Conservation (phyloP, 192 early-diverging fungal species). For the Coemansia sp. region DNA sequence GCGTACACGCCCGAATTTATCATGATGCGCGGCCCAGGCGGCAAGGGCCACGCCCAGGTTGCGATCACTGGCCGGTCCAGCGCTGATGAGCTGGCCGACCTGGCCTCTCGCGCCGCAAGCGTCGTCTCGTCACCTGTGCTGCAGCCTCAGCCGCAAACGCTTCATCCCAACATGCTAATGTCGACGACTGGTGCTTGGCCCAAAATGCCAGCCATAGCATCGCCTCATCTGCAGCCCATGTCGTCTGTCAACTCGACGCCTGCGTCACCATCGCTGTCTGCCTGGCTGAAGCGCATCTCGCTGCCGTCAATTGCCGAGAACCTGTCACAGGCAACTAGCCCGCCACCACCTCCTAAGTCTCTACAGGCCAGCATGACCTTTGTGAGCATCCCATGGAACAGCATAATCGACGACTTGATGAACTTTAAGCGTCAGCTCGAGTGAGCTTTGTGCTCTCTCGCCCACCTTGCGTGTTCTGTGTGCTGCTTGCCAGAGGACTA, state of each 20-base stretch:
- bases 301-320: slow-evolving; percentile 59
- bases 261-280: slow-evolving; percentile 54
- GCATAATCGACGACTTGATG: slow-evolving; percentile 66
- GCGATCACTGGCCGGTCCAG: slow-evolving; percentile 49
- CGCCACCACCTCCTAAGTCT: slow-evolving; percentile 66
- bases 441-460: slow-evolving; percentile 14
- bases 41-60: slow-evolving; percentile 89
- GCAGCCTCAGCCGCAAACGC: slow-evolving; percentile 38
- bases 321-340: slow-evolving; percentile 53
- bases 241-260: slow-evolving; percentile 50
- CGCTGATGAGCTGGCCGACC: slow-evolving; percentile 31
- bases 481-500: slow-evolving; percentile 10
- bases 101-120: slow-evolving; percentile 41
- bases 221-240: slow-evolving; percentile 48
- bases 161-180: not conserved
- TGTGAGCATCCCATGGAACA: slow-evolving; percentile 93
- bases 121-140: slow-evolving; percentile 47
- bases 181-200: slow-evolving; percentile 21
- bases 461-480: slow-evolving; percentile 4
- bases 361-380: slow-evolving; percentile 89
- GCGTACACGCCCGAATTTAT: slow-evolving; percentile 87
- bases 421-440: slow-evolving; percentile 56
- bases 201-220: slow-evolving; percentile 47
- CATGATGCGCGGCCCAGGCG: slow-evolving; percentile 92
- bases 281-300: slow-evolving; percentile 59